Evolutionary conservation across 2,329 filamentous ascomycete genomes (phyloP), one percentile per base, ranked within the genome.

Genomic region (Fonsecaea pedrosoi): DNA sequence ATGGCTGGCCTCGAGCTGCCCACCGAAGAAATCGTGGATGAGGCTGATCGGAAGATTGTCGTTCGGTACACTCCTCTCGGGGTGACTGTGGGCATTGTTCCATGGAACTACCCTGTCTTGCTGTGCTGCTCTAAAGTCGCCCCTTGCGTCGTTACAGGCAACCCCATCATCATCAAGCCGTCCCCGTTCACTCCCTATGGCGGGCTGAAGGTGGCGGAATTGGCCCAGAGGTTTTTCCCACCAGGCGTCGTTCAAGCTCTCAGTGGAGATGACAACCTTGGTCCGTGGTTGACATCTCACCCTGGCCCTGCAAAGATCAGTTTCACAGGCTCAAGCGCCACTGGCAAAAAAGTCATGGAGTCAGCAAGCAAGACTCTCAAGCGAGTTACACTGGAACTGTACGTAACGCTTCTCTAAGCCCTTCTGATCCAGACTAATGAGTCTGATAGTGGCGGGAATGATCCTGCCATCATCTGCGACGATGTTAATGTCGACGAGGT

Each of bases 401-500:
- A 35, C 10, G 54, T 53, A 9, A 21, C 37, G n/a, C 12, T 34
- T n/a, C 7, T 48, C 42, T 13, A 35, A 21, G 3, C 4, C 4
- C 34, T 15, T 25, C 0, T 50, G 9, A 21, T 40, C 6, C 54
- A 5, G 48, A 25, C 53, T 63, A 40, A 57, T 32, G 1, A 54
- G 10, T 21, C 12, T 2, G 15, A 45, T 1, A 90, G 85, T 40
- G 88, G 88, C 48, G 88, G 88, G 61, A 90, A 90, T 77, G 87
- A 84, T 6, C 87, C 88, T 0, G 78, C 89, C 1, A 73, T 90
- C 13, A 83, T 90, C 6, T 90, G 90, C 65, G 81, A 84, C 7
- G 88, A 90, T 72, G 88, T 88, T 2, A 86, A 90, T 67, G 73
- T 90, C 34, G 86, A 89, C 6, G 85, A 90, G 74, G 87, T 88